A percentile compares a stretch with the other conserved stretches of the same genome.
These are phyloP conservation scores for Incumbomyces delicatus DNA, from an alignment of 2,329 filamentous ascomycete species.

Conservation along the genomic window DNA sequence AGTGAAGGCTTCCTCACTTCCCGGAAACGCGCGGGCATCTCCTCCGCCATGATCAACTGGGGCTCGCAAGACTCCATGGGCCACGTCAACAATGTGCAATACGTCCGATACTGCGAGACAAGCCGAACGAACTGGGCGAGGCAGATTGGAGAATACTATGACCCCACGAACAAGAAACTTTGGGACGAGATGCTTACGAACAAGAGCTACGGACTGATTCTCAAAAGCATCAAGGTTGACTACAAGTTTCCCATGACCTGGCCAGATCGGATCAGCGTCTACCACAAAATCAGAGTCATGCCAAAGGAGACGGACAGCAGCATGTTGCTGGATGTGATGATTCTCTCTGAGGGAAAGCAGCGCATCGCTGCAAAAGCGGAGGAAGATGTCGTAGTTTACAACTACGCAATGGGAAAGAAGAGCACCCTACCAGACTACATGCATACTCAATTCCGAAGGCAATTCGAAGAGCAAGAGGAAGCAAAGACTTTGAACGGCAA, in stretches of 20 bases:
- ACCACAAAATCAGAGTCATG: conserved; percentile 60
- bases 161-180: conserved; percentile 49
- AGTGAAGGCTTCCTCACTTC: conserved; percentile 65
- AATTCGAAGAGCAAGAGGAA: conserved; percentile 53
- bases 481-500: conserved; percentile 44
- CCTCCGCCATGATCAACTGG: conserved; percentile 63
- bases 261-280: conserved; percentile 72
- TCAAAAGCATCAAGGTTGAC: conserved; percentile 69
- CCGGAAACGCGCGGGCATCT: conserved; percentile 51
- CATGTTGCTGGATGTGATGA: conserved; percentile 52
- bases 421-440: conserved; percentile 51
- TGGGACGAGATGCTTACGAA: conserved; percentile 65
- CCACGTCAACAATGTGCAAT: conserved; percentile 81
- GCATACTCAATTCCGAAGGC: conserved; percentile 48
- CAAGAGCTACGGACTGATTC: conserved; percentile 59
- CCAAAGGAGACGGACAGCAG: conserved; percentile 41
- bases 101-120: conserved; percentile 74
- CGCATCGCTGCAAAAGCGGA: conserved; percentile 62
- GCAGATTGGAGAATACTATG: conserved; percentile 56
- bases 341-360: conserved; percentile 66
- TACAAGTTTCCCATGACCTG: conserved; percentile 85
- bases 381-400: conserved; percentile 73
- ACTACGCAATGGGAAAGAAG: conserved; percentile 54
- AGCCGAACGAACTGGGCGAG: conserved; percentile 68
- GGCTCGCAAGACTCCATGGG: conserved; percentile 56